phyloP scores from a whole-genome alignment of 2,329 filamentous ascomycete species.

The Hypoxylon sp. region DNA sequence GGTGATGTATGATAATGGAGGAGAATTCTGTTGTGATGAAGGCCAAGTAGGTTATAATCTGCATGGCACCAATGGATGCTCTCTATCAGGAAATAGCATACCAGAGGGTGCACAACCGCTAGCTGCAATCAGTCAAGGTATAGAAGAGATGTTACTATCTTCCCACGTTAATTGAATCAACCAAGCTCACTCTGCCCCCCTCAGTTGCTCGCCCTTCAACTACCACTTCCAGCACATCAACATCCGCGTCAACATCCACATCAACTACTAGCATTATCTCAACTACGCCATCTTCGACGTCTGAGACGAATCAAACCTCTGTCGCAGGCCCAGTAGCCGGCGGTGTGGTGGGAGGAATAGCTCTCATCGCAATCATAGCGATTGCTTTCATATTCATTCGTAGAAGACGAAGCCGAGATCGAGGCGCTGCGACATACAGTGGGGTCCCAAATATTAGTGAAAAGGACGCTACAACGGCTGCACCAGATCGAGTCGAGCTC shows the following conservation, averaged over 20 bases:
- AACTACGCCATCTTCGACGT: slow-evolving; percentile 8
- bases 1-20: slow-evolving; percentile 46
- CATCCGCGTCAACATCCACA: slow-evolving; percentile 10
- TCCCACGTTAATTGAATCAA: not conserved
- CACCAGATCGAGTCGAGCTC: slow-evolving; percentile 24
- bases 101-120: slow-evolving; percentile 39
- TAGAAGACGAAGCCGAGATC: slow-evolving; percentile 8
- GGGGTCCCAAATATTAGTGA: slow-evolving; percentile 12
- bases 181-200: slow-evolving; percentile 3
- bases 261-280: slow-evolving; percentile 5
- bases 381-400: slow-evolving; percentile 32
- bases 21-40: slow-evolving; percentile 45
- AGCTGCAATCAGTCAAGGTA: slow-evolving; percentile 42
- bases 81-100: slow-evolving; percentile 25
- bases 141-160: not conserved
- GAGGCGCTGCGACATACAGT: not conserved
- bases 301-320: slow-evolving; percentile 7
- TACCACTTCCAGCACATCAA: slow-evolving; percentile 14
- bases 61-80: slow-evolving; percentile 36
- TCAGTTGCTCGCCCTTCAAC: slow-evolving; percentile 4
- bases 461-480: slow-evolving; percentile 10
- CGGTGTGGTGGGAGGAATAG: slow-evolving; percentile 39
- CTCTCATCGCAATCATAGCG: slow-evolving; percentile 31
- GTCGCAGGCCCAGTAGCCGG: slow-evolving; percentile 35
- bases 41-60: slow-evolving; percentile 42